Percentiles rank a stretch among this genome's conserved stretches.
Conservation (phyloP, 768 basidiomycete genomes). For the Boletus vermiculosoides region DNA sequence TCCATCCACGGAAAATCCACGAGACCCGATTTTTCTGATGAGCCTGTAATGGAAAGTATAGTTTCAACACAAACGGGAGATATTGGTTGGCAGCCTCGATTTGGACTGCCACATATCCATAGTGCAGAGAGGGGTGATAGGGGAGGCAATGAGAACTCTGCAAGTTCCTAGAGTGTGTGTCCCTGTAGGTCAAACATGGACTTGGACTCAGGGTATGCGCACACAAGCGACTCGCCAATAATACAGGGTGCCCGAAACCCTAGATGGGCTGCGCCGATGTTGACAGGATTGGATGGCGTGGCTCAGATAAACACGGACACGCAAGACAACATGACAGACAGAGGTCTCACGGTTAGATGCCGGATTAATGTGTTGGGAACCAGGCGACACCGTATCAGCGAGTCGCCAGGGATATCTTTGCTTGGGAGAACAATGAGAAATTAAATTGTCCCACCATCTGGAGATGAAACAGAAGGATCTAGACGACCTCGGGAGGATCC, state of each 20-base stretch:
- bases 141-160: background rate
- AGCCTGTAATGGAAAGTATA: background rate
- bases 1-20: background rate
- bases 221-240: background rate
- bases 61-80: background rate
- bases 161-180: background rate
- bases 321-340: background rate
- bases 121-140: background rate
- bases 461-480: background rate
- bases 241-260: background rate
- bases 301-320: background rate
- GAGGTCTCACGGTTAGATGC: background rate
- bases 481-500: background rate
- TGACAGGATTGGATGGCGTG: background rate
- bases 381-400: background rate
- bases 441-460: background rate
- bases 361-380: background rate
- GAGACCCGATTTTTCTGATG: background rate
- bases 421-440: background rate
- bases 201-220: background rate
- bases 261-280: background rate
- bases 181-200: background rate
- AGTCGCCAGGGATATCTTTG: background rate
- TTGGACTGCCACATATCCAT: background rate
- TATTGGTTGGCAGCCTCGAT: background rate